Base-by-base conservation (phyloP, 257 asterid genomes). In the Henckelia pumila region DNA sequence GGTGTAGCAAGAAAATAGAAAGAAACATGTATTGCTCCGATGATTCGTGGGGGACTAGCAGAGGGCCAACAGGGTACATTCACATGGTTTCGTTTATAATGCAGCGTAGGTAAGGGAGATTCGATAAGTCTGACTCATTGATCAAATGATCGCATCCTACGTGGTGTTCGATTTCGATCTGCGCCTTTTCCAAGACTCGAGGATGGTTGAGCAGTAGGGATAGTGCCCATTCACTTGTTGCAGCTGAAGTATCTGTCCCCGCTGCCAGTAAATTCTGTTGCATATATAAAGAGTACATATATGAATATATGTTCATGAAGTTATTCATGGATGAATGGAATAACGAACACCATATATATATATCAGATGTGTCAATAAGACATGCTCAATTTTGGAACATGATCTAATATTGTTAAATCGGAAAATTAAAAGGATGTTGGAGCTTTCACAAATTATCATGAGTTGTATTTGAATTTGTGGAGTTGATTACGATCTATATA, bases 1-100 rank as follows among this genome's bases (percentile, higher is more conserved):
- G 2, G 88, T 61, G 77, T 73, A 82, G 75, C 81, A 77, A 40
- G 77, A 53, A 44, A 85, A 79, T 30, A 76, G 11, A 19, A 84
- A 63, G 76, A 91, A 77, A 5, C 60, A 17, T 11, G 86, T 52
- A 77, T 20, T 59, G 60, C 2, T 61, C 77, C 0, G 96, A 78
- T 17, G 94, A 86, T 21, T 86, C 86, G 49, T 86, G 96, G 1
- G 96, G 96, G 56, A 84, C 2, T 1, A 86, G 63, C 4, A 88
- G 23, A 8, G 96, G 94, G 5, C 79, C 94, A 0, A 81, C 61
- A 0, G 96, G 96, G 59, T 63, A 86, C 81, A 88, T 73, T 11
- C 96, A 75, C 11, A 88, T 11, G 0, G 94, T 81, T 33, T 88
- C 94, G 2, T 76, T 84, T 11, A 83, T 69, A 1, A 88, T 75